phyloP scores from a whole-genome alignment of 805 yeast genomes.

The Wickerhamomyces queroliae region DNA sequence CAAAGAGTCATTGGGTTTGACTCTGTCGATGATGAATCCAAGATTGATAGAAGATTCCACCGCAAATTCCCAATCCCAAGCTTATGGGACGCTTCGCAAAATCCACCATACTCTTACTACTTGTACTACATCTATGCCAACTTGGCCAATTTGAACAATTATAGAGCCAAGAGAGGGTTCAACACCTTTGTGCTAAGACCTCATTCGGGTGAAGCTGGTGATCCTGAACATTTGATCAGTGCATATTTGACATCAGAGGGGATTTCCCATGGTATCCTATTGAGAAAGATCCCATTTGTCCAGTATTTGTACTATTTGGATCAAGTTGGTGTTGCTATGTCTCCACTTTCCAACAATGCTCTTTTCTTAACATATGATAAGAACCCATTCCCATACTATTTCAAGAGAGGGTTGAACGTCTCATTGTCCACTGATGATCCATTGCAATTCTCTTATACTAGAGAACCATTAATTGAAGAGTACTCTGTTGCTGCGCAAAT shows the following conservation, averaged over 20 bases:
- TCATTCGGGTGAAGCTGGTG: constrained; percentile 99
- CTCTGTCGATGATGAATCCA: constrained; percentile 97
- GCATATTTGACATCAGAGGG: constrained; percentile 88
- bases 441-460: constrained; percentile 90
- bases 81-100: constrained; percentile 68
- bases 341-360: constrained; percentile 96
- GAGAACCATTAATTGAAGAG: constrained; percentile 96
- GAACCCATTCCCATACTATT: constrained; percentile 89
- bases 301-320: constrained; percentile 91
- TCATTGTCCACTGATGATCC: constrained; percentile 98
- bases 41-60: constrained; percentile 77
- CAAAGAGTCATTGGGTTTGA: constrained; percentile 97
- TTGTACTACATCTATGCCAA: constrained; percentile 85
- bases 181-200: constrained; percentile 95
- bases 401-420: constrained; percentile 90
- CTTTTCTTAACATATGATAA: constrained; percentile 92
- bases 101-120: constrained; percentile 98
- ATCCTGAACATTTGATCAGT: constrained; percentile 91
- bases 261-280: constrained; percentile 89
- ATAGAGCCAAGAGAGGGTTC: constrained; percentile 69
- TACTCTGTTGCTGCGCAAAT: constrained; percentile 98
- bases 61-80: constrained; percentile 82
- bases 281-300: constrained; percentile 90
- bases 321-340: constrained; percentile 97
- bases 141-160: constrained; percentile 77